These are phyloP conservation scores for Dactylella cylindrospora DNA, from an alignment of 2,329 filamentous ascomycete species.

Conservation along the genomic window DNA sequence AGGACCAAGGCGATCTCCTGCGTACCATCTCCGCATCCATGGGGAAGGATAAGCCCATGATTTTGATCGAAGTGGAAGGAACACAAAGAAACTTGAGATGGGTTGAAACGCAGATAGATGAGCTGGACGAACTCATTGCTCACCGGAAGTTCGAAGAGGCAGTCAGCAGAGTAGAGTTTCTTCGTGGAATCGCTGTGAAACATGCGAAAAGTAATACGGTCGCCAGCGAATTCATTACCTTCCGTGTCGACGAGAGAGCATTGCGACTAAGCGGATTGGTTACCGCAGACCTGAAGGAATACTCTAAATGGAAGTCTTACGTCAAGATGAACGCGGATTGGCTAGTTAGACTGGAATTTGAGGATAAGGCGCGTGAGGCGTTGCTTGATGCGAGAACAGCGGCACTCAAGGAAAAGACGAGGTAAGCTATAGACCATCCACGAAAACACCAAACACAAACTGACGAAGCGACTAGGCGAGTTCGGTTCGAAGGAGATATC, in stretches of 20 bases:
- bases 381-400: constrained; percentile 78
- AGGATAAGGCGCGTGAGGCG: constrained; percentile 82
- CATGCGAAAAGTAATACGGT: constrained; percentile 77
- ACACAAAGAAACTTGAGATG: constrained; percentile 94
- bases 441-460: constrained; percentile 37
- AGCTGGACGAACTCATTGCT: constrained; percentile 93
- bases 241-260: constrained; percentile 85
- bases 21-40: constrained; percentile 69
- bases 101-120: constrained; percentile 93
- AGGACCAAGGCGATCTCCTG: constrained; percentile 77
- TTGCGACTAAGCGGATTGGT: constrained; percentile 74
- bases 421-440: constrained; percentile 60
- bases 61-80: constrained; percentile 92
- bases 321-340: constrained; percentile 80
- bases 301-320: constrained; percentile 72
- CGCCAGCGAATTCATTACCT: constrained; percentile 87
- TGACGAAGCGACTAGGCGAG: constrained; percentile 65
- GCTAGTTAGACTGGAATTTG: constrained; percentile 83
- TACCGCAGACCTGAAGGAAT: constrained; percentile 73
- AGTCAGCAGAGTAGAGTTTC: constrained; percentile 78
- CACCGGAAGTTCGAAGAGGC: constrained; percentile 84
- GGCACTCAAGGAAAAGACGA: constrained; percentile 76
- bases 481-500: constrained; percentile 91
- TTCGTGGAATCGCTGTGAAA: constrained; percentile 74
- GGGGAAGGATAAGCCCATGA: constrained; percentile 69